Evolutionary conservation across 2,329 filamentous ascomycete species (phyloP), one percentile per base, ranked within the genome.

Genomic region (Daldinia eschscholtzii): DNA sequence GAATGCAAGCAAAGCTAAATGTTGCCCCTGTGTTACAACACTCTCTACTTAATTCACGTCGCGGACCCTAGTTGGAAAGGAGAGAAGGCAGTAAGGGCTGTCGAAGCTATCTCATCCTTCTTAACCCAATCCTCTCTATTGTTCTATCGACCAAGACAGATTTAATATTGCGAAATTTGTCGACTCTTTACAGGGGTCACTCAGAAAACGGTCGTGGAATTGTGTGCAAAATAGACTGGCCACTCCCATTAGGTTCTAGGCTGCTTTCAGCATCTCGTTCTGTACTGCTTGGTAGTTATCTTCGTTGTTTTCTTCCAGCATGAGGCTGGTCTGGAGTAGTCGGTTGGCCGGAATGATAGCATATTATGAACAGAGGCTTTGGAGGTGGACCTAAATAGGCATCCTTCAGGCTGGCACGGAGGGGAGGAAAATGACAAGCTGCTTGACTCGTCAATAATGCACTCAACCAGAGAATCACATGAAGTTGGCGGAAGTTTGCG

Each of bases 1-100:
- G 94, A 97, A 85, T 97, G 94, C 90, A 97, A 97, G 88, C 93
- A 97, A 85, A 97, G 93, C 85, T 97, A 89, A 87, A 83, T 70
- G 67, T 69, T 46, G 56, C n/a, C 37, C 35, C 53, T 50, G 62
- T 56, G n/a, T 20, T 60, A 56, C 59, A 60, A 72, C 53, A 35
- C 55, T 56, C 61, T 68, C 57, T 55, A 66, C 67, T 48, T 62
- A 65, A 72, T 64, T 65, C 57, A 70, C 48, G 39, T 61, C 57
- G 48, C 53, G 48, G 59, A 58, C 62, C 63, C 63, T 56, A 57
- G 46, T 68, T 26, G 23, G 66, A 56, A 65, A 60, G 59, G 62
- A 61, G 48, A 59, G 35, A 62, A 57, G 61, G 63, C 55, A 62
- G 61, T 55, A 50, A 52, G 62, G 64, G 57, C 39, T 52, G 60